Conservation (phyloP, 1,139 yeast genomes). For the Meyerozyma sp. region DNA sequence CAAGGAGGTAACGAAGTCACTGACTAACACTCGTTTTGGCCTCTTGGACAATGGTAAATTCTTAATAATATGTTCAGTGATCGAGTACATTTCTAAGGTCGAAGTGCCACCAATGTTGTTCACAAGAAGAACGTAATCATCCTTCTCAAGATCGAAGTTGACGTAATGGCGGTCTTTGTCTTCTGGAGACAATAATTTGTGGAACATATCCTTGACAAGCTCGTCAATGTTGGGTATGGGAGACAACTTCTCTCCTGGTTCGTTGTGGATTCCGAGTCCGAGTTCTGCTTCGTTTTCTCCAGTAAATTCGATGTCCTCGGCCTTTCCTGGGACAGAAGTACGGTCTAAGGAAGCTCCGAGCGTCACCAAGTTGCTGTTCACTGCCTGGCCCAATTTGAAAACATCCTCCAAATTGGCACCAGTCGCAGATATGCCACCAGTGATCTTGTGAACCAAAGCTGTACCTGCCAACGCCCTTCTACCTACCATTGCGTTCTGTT, state of each 20-base stretch:
- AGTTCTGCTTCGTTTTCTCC: conserved; percentile 65
- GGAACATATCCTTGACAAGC: conserved; percentile 48
- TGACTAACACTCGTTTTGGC: conserved; percentile 65
- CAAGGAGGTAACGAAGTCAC: conserved; percentile 79
- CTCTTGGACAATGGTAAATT: conserved; percentile 43
- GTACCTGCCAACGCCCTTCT: conserved; percentile 94
- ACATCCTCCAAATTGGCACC: conserved; percentile 41
- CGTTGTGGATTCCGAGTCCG: conserved; percentile 96
- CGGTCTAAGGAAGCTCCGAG: conserved; percentile 88
- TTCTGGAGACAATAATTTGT: conserved; percentile 43
- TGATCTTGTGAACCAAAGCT: conserved; percentile 74
- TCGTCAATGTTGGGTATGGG: conserved; percentile 68
- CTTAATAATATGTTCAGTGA: conserved; percentile 44
- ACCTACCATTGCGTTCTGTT: conserved; percentile 86
- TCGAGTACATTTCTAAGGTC: conserved; percentile 64
- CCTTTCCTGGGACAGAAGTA: conserved; percentile 82
- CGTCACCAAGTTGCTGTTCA: conserved; percentile 68
- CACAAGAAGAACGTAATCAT: conserved; percentile 63
- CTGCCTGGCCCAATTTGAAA: conserved; percentile 52
- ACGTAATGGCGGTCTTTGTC: conserved; percentile 72
- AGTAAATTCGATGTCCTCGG: conserved; percentile 43
- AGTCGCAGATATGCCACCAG: conserved; percentile 69
- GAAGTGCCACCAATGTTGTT: conserved; percentile 89
- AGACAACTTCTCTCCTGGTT: conserved; percentile 73
- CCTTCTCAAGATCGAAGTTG: conserved; percentile 47